A percentile compares a stretch with the other conserved stretches of the same genome.
Evolutionary conservation across 2,329 filamentous ascomycete genomes (phyloP).

Genomic region (Colletotrichum salicis): DNA sequence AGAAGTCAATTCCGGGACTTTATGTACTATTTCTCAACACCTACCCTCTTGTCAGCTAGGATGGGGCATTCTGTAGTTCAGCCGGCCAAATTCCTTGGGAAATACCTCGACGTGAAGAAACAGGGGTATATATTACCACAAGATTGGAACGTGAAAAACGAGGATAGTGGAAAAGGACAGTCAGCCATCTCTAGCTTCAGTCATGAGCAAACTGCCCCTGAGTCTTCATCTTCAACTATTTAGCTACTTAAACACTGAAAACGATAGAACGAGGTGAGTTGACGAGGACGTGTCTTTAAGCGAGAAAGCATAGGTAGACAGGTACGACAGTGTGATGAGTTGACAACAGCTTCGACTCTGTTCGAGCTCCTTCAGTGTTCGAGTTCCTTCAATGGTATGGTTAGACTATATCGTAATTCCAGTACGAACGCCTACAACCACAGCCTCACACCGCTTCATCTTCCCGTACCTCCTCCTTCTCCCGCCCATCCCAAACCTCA

Average conservation of each 20-base stretch:
- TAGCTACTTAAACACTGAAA: background rate
- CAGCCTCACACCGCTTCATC: background rate
- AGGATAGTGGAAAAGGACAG: background rate
- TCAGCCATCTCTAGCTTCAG: background rate
- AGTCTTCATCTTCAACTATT: background rate
- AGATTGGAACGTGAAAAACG: background rate
- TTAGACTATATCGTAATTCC: too few species aligned
- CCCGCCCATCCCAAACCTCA: conserved; percentile 3
- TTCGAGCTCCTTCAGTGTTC: background rate
- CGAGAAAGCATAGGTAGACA: background rate
- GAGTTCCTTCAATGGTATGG: too few species aligned
- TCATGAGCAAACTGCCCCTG: background rate
- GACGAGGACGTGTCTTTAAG: background rate
- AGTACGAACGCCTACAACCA: too few species aligned
- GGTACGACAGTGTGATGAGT: background rate
- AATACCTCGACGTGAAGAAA: background rate
- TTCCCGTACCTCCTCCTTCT: background rate
- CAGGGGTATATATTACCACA: fast-evolving
- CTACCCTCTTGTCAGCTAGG: too few species aligned
- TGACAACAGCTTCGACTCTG: background rate
- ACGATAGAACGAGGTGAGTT: too few species aligned
- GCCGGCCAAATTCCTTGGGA: too few species aligned
- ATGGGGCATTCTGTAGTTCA: too few species aligned
- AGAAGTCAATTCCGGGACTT: too few species aligned
- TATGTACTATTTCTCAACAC: too few species aligned